Evolutionary conservation across 805 yeast genomes (phyloP).

Genomic region (Candida ortonii): DNA sequence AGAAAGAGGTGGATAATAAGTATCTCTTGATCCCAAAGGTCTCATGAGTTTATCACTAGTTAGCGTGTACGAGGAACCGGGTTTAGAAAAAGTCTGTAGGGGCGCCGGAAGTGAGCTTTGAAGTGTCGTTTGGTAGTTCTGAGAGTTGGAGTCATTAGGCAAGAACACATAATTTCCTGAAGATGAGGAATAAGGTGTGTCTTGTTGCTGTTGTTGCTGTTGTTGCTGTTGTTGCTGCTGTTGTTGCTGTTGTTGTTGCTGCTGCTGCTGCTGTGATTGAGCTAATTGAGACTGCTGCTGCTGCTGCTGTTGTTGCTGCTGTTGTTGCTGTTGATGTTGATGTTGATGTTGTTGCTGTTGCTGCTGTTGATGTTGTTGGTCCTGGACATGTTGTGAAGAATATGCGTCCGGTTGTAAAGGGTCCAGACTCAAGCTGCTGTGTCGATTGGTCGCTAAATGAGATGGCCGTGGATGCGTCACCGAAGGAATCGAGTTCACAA

Average conservation of each 20-base stretch:
- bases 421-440: constrained; percentile 4
- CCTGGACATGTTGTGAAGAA: constrained; percentile 7
- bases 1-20: constrained; percentile 10
- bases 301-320: constrained; percentile 4
- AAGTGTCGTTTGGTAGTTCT: constrained; percentile 3
- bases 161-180: constrained; percentile 6
- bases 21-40: constrained; percentile 4
- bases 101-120: constrained; percentile 13
- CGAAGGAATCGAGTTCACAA: constrained; percentile 1
- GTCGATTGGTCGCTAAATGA: constrained; percentile 1
- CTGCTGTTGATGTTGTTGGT: constrained; percentile 4
- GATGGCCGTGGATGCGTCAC: background rate
- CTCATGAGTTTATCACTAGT: constrained; percentile 5
- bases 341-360: constrained; percentile 6
- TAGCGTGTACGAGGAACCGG: constrained; percentile 3
- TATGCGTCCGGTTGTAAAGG: constrained; percentile 2
- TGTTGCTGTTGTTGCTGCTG: constrained; percentile 3
- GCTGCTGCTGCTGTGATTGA: constrained; percentile 2
- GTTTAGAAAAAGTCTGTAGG: constrained; percentile 9
- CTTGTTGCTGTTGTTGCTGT: constrained; percentile 3
- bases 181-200: background rate
- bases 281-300: constrained; percentile 1
- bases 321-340: constrained; percentile 11
- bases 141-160: constrained; percentile 1
- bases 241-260: constrained; percentile 4